phyloP scores from a whole-genome alignment of 495 filamentous ascomycete genomes.

The Trichocladium uniseriatum region DNA sequence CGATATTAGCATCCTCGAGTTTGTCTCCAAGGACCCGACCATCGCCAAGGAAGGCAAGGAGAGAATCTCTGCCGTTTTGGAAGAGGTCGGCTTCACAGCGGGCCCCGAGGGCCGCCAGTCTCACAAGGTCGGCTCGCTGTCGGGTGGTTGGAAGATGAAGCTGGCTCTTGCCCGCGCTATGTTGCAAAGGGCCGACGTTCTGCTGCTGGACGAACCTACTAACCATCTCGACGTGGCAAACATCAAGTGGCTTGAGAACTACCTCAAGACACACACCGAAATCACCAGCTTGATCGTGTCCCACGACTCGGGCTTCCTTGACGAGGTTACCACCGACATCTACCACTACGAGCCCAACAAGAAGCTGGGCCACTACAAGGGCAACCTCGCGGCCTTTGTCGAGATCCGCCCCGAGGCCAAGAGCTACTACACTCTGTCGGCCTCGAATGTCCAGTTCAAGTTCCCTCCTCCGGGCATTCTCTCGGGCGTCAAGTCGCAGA shows the following conservation, averaged over 20 bases:
- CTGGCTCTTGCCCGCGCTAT: conserved; percentile 91
- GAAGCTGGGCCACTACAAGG: conserved; percentile 90
- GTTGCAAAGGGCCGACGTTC: conserved; percentile 89
- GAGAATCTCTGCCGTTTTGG: conserved; percentile 71
- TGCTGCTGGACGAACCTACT: conserved; percentile 96
- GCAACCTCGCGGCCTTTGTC: conserved; percentile 90
- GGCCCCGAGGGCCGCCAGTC: conserved; percentile 81
- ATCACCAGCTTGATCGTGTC: conserved; percentile 96
- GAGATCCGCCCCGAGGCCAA: conserved; percentile 90
- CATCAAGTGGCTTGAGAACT: conserved; percentile 90
- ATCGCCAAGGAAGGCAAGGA: conserved; percentile 65
- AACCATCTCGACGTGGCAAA: conserved; percentile 97
- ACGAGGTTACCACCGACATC: conserved; percentile 96
- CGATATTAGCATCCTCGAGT: conserved; percentile 89
- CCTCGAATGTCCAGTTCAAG: conserved; percentile 87
- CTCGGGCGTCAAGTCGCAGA: conserved; percentile 87
- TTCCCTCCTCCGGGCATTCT: conserved; percentile 94
- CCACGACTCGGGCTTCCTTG: conserved; percentile 96
- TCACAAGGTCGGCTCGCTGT: conserved; percentile 84
- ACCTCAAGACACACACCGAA: conserved; percentile 89
- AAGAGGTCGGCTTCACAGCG: conserved; percentile 86
- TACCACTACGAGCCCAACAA: conserved; percentile 96
- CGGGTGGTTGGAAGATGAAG: conserved; percentile 99
- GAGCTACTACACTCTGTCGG: conserved; percentile 95
- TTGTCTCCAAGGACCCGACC: conserved; percentile 72